Evolutionary conservation across 805 yeast species (phyloP), one percentile per base, ranked within the genome.

Genomic region (Schizosaccharomyces japonicus): DNA sequence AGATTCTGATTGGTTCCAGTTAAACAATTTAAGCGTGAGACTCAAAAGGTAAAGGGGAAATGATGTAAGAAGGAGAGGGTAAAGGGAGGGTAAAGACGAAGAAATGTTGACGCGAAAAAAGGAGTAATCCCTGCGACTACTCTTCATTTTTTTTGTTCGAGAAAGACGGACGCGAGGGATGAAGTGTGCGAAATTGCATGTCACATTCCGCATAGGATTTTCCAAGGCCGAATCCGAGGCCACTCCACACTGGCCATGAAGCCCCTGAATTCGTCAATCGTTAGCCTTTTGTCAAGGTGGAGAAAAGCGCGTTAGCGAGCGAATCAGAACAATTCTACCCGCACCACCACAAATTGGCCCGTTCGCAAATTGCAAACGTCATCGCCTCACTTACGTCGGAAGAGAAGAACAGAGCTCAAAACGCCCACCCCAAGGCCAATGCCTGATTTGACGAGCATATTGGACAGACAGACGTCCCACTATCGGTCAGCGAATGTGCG

Each of bases 181-280:
- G 42, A 36, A 36, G 23, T 11, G 42, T 36, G 17, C 95, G 78
- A 73, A 90, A 87, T 49, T 85, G 80, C 51, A 95, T 92, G 60
- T 90, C 96, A 52, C 96, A 98, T 68, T 90, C 99, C 51, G 96
- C 76, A 65, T 84, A 90, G 48, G 95, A 95, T 69, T 95, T 79
- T 54, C 99, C 99, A 52, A 85, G 72, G 55, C 99, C 99, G 58
- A 90, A 87, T 33, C 99, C 99, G 53, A 84, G 66, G 54, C 98
- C 98, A 52, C 87, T 65, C 94, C 95, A 85, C 39, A 87, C 96
- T 49, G 98, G 98, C 76, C 84, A 90, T 7, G 94, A 72, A 65
- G 96, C 77, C 70, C 46, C 46, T 42, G 29, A 29, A 26, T 8
- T 17, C 11, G 1, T 2, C 17, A n/a, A 26, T 26, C n/a, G 23